Evolutionary conservation across 345 rosid species (phyloP), one percentile per base, ranked within the genome.

Genomic region (Clausena lansium): DNA sequence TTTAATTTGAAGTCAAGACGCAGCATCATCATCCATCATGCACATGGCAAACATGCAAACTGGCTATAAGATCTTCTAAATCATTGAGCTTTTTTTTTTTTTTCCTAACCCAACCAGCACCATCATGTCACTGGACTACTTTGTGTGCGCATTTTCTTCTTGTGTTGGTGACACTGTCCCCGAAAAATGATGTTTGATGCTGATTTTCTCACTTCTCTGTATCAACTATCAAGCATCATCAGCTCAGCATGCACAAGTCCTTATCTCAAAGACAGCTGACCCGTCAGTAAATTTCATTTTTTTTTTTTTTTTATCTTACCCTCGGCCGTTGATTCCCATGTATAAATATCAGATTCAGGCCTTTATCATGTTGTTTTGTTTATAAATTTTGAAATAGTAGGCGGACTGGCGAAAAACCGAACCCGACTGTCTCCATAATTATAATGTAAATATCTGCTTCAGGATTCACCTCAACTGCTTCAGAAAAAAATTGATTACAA

Each of bases 1-100:
- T 62, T 84, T 25, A 67, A 52, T 33, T 55, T 22, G 9, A 35
- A 68, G 72, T 75, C 67, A 70, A 74, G 55, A 54, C 36, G 27
- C 25, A 33, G 15, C 78, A 67, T 79, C 82, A 80, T 78, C 50
- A 45, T 13, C 50, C 50, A 11, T 81, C 78, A 38, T 25, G 73
- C 85, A 80, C 85, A 80, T 76, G 85, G 50, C 50, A 45, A 45
- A 45, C 50, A 45, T 71, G 78, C 71, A 75, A 47, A 39, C 72
- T 63, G 39, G 25, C 60, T 25, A 70, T 58, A 69, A 45, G 13
- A 47, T 38, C 28, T 67, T 77, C 28, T 62, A 17, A 45, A 67
- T 36, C 36, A 73, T 13, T n/a, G 25, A 35, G 5, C 17, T 25
- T 24, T 25, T 13, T n/a, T 27, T 22, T n/a, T 45, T 41, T 38